Evolutionary conservation across 2,329 filamentous ascomycete species (phyloP).

Genomic region (Penicillium sp.): DNA sequence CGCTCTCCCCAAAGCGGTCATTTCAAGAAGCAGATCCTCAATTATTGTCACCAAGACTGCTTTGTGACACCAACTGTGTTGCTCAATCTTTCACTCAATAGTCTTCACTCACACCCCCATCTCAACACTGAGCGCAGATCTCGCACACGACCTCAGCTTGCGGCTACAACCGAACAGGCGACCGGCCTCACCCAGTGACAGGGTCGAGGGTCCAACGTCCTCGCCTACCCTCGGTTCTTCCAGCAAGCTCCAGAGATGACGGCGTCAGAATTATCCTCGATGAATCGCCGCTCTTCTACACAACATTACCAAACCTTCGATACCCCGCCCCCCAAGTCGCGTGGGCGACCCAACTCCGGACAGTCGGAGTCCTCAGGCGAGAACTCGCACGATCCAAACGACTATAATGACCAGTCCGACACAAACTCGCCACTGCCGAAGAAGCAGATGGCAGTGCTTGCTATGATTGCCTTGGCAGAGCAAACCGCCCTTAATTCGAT

Average conservation of each 20-base stretch:
- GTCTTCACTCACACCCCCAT: too few relatives aligned
- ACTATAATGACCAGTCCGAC: slow-evolving; percentile 20
- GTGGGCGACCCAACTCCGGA: slow-evolving; percentile 47
- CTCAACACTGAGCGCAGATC: not conserved
- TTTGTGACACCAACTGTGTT: not conserved
- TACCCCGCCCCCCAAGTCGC: slow-evolving; percentile 50
- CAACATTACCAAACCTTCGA: slow-evolving; percentile 53
- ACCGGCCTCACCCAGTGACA: slow-evolving; percentile 10
- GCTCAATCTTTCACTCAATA: not conserved
- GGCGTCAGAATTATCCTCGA: slow-evolving; percentile 30
- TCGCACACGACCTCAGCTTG: slow-evolving; percentile 10
- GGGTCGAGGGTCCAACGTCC: slow-evolving; percentile 8
- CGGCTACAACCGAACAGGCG: slow-evolving; percentile 9
- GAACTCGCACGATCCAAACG: slow-evolving; percentile 29
- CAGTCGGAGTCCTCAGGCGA: slow-evolving; percentile 44
- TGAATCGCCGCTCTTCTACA: slow-evolving; percentile 47
- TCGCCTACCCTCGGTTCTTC: slow-evolving; percentile 1
- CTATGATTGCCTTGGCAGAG: slow-evolving; percentile 85
- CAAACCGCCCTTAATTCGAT: slow-evolving; percentile 98
- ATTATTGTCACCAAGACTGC: not conserved
- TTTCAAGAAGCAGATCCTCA: not conserved
- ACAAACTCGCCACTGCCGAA: slow-evolving; percentile 72
- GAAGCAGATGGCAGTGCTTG: slow-evolving; percentile 79
- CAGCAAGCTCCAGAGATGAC: slow-evolving; percentile 28
- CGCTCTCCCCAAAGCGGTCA: slow-evolving; percentile 3